Evolutionary conservation across 2,329 filamentous ascomycete species (phyloP), one percentile per base, ranked within the genome.

Genomic region (Diaporthe destruens): DNA sequence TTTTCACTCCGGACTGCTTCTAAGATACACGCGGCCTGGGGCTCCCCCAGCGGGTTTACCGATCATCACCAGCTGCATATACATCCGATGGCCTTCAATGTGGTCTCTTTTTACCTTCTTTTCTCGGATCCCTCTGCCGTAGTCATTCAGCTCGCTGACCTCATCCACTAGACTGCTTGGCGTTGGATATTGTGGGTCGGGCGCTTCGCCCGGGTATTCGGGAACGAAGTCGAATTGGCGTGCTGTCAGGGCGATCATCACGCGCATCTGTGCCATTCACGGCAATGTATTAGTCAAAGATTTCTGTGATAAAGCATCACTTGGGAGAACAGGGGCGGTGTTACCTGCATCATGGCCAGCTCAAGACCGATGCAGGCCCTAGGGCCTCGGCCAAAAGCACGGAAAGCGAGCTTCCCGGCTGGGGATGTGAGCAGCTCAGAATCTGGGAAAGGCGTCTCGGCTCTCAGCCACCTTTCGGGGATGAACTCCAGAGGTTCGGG

Each of bases 31-130:
- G 47, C 47, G 47, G 18, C 47, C 47, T 25, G 47, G 47, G 20
- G 47, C 47, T 8, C 47, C 47, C 1, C 47, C 47, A 20, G 47
- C n/a, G 7, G 47, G 47, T 11, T 51, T 51, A 7, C n/a, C 47
- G n/a, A 51, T 51, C 47, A 51, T 51, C 47, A 51, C 8, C 20
- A 51, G 47, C 47, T 51, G 47, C 47, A 51, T 51, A 51, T 51
- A 51, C 47, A 51, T 51, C 20, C 47, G n/a, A 6, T 51, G 47
- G 3, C 47, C 47, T 23, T 51, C 47, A n/a, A 51, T n/a, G 18
- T 12, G 47, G n/a, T 51, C 47, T n/a, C 47, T 51, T 5, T 51
- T 51, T 12, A 51, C n/a, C 23, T 6, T n/a, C 20, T 25, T 51
- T 23, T 20, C 47, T 23, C 47, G 47, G 18, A 51, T 25, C 1